phyloP scores from a whole-genome alignment of 305 asterid genomes.

The Plantago coronopus region DNA sequence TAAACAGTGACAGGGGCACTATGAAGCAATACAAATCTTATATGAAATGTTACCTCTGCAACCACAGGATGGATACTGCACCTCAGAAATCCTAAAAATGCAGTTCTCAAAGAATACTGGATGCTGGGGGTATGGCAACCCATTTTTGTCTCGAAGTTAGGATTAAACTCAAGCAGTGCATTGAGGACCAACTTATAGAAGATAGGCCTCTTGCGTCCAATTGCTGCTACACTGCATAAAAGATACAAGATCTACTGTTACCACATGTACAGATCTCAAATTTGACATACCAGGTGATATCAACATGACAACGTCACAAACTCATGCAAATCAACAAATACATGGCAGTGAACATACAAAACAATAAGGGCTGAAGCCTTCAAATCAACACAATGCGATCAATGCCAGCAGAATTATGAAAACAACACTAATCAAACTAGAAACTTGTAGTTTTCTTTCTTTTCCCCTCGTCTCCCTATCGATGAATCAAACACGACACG shows the following conservation, averaged over 20 bases:
- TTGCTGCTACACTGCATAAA: conserved; percentile 73
- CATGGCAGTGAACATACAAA: conserved; percentile 15
- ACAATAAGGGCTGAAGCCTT: conserved; percentile 1
- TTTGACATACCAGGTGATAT: conserved; percentile 7
- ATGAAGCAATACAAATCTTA: conserved; percentile 21
- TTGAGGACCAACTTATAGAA: conserved; percentile 60
- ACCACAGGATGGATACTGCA: conserved; percentile 62
- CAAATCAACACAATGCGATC: conserved; percentile 3
- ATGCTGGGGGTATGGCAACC: conserved; percentile 73
- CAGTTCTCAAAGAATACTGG: conserved; percentile 86
- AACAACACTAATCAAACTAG: conserved; percentile 1
- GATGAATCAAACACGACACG: neutral
- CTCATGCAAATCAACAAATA: conserved; percentile 14
- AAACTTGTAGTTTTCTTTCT: neutral
- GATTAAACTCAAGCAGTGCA: conserved; percentile 67
- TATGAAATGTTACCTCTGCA: conserved; percentile 59
- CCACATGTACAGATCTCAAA: conserved; percentile 18
- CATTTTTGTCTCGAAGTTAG: conserved; percentile 53
- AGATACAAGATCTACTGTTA: conserved; percentile 25
- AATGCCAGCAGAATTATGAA: neutral
- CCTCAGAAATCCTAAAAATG: conserved; percentile 88
- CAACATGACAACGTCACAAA: conserved; percentile 16
- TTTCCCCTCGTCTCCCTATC: neutral
- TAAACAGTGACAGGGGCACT: conserved; percentile 15
- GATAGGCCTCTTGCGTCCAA: conserved; percentile 77